Base-by-base conservation (phyloP, 805 yeast genomes). In the Sugiyamaella lignohabitans region DNA sequence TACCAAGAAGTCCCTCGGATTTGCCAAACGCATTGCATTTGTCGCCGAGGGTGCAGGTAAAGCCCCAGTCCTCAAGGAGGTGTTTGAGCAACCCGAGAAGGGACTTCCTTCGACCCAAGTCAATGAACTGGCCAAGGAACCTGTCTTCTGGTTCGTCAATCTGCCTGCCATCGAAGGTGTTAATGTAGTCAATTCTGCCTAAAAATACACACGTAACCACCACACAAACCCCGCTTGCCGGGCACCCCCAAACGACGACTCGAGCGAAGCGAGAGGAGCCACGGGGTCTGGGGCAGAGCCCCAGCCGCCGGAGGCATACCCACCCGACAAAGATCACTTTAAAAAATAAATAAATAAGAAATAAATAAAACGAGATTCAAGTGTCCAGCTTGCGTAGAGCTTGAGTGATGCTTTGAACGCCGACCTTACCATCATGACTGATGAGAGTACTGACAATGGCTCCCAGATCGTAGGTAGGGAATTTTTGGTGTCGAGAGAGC, bases 31-130 rank as follows among this genome's bases (percentile, higher is more conserved):
- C 42, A 78, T 88, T 56, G 82, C 86, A 2, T 88, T 88, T 66
- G 89, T 87, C 40, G 95, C 96, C 14, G 89, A 86, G 63, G 97
- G 97, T 49, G 82, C 83, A 8, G 82, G 84, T 30, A 89, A 89
- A 68, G 86, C 87, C 18, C 74, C 79, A 0, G 73, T 86, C 40
- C 71, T 89, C 62, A 76, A 76, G 58, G 73, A 82, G 54, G 82
- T 89, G 43, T 88, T 89, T 65, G 63, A 72, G 46, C 68, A 69
- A 43, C 59, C 60, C 37, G 66, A 65, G 48, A 45, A 53, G 37
- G 49, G 70, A 43, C 50, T 61, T 34, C 98, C 98, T 24, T 75
- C 87, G 48, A 83, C 80, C 51, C 69, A 81, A 51, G 94, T 89
- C 50, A 87, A 84, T 61, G 74, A 75, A 14, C 62, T 79, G 39